Percentiles rank a stretch among this genome's conserved stretches.
These are phyloP conservation scores for Tuctoria greenei DNA, from an alignment of 176 grass and related monocot species.

Conservation along the genomic window DNA sequence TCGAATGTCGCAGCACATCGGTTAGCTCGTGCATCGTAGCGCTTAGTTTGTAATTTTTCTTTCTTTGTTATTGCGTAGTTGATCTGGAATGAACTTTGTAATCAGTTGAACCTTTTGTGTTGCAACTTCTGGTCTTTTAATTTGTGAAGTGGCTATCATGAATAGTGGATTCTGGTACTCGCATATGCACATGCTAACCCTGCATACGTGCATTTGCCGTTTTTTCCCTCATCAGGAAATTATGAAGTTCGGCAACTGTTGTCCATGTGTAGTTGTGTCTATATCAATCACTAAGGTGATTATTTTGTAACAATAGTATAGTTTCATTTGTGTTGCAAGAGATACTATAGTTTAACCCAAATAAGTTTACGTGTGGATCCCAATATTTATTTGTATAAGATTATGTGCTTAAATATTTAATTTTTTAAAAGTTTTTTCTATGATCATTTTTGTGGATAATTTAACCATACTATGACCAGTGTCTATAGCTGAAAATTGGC, in stretches of 20 bases:
- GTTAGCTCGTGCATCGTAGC: too few species aligned
- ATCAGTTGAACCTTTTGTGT: slow-evolving; percentile 10
- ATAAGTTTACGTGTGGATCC: slow-evolving; percentile 33
- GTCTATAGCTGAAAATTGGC: slow-evolving; percentile 1
- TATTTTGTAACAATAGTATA: slow-evolving; percentile 50
- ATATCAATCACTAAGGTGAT: slow-evolving; percentile 43
- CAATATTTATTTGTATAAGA: not conserved
- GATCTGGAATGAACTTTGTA: too few species aligned
- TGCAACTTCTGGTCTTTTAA: slow-evolving; percentile 9
- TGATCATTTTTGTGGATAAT: not conserved
- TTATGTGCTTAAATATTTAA: slow-evolving; percentile 6
- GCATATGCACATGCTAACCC: slow-evolving; percentile 32
- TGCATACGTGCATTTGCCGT: slow-evolving; percentile 27
- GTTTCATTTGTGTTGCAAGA: slow-evolving; percentile 21
- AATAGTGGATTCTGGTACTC: slow-evolving; percentile 2
- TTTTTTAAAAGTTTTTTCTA: not conserved
- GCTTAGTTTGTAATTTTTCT: too few species aligned
- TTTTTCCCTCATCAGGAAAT: slow-evolving; percentile 27
- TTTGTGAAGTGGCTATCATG: slow-evolving; percentile 17
- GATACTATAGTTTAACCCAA: slow-evolving; percentile 21
- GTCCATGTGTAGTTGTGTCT: slow-evolving; percentile 46
- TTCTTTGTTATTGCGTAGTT: too few species aligned
- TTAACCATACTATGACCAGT: slow-evolving; percentile 4
- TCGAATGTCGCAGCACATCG: too few species aligned
- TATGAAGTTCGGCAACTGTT: slow-evolving; percentile 36